Base-by-base conservation (phyloP, 441 rosid species). In the Pelargonium australe region DNA sequence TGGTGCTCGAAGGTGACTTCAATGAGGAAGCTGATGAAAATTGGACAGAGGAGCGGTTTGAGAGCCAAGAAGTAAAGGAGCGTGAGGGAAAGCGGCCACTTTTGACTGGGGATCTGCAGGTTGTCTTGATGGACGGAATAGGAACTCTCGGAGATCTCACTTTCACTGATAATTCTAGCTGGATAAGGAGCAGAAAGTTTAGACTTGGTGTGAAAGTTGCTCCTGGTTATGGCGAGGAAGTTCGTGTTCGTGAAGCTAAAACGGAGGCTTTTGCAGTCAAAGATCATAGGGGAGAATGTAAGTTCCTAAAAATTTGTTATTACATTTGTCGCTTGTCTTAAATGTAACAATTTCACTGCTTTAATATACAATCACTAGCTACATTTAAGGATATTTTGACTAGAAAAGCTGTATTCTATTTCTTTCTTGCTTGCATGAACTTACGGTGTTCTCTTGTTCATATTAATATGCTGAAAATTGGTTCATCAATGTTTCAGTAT, bases 61-160 rank as follows among this genome's bases (percentile, higher is more conserved):
- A 92, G 80, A 88, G 86, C 80, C 97, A 95, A 83, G 89, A 84
- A 3, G 98, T 95, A 0, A 95, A 87, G 80, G 99, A 95, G 76
- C 97, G 99, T 67, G 89, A 89, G 62, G 99, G 99, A n/a, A 95
- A 92, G 83, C 88, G 99, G 76, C 99, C 99, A 0, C 75, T 95
- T 70, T 80, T 95, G 75, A 81, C 85, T 28, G 99, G 99, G 53
- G 98, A 92, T 1, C 72, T 95, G 89, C 90, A 80, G 74, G 89
- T 92, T 64, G 82, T 84, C 20, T 96, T 95, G 65, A 95, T 92
- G 83, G 98, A 95, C 79, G 99, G 99, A 17, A 94, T 95, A 44
- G 99, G 99, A 74, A 88, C 97, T 9, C 76, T 95, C 7, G 97
- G 98, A 2, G 99, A 92, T 11, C 84, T 95, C 58, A 87, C 84